Base-by-base conservation (phyloP, 768 basidiomycete species). In the Hydnum rufescens region DNA sequence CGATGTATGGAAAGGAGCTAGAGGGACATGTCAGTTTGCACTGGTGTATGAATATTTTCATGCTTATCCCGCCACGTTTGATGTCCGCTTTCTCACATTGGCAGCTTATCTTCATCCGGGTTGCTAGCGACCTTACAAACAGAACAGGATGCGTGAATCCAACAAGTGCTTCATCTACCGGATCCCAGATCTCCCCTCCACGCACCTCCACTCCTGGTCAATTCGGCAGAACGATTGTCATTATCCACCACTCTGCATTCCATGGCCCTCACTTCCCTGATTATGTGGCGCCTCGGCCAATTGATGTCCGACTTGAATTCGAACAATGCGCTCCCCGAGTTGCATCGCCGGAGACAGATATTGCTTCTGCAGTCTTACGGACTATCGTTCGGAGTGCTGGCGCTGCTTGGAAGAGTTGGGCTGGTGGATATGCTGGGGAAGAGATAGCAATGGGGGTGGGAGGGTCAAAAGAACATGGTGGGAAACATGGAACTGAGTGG, bases 391-490 rank as follows among this genome's bases (percentile, higher is more conserved):
- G 64, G 68, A 2, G 80, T 8, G 64, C 69, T 25, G 69, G 71
- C 5, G 57, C 79, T 3, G 69, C 74, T n/a, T 83, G 80, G 77
- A 66, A 69, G 18, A 76, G 74, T 0, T 80, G 76, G 75, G 23
- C 51, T 2, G 57, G 70, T 51, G 71, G 70, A 2, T 71, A 68
- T 64, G 58, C 82, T 51, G 64, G 80, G 57, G 64, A 71, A 4
- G 70, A 68, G 32, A 81, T 78, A 2, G 75, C 76, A 1, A 60
- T 77, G 28, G 80, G 78, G 2, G 63, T 74, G 0, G 80, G 80
- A 73, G 68, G 56, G 75, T 75, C 2, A 79, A 81, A 62, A 66
- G 64, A 52, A 67, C 65, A 54, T 86, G 82, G 82, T 72, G 73
- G 73, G 70, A 72, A 51, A 80, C 83, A 61, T 79, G 75, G 69